Evolutionary conservation across 352 stramenopile species (phyloP).

Genomic region (Globisporangium nodosum): DNA sequence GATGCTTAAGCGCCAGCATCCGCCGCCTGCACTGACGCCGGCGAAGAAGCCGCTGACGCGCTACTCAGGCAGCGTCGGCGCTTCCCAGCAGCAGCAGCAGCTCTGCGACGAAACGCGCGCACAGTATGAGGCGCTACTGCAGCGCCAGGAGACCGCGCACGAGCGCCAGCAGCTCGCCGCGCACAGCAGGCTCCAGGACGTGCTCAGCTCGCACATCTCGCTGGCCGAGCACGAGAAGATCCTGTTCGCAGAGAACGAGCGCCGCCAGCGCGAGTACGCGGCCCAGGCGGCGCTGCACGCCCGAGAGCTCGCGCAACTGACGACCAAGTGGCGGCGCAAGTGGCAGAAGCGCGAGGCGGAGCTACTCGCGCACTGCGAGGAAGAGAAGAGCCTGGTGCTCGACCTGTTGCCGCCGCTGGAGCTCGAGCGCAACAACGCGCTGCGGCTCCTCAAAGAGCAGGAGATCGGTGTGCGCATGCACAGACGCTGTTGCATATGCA

Average conservation of each 20-base stretch:
- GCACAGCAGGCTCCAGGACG: constrained; percentile 36
- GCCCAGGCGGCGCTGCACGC: constrained; percentile 17
- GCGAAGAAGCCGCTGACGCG: constrained; percentile 24
- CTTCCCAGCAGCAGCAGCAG: constrained; percentile 15
- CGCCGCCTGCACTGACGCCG: constrained; percentile 1
- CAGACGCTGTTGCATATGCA: background rate
- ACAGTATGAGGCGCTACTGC: constrained; percentile 46
- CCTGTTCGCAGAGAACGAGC: constrained; percentile 16
- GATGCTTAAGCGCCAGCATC: background rate
- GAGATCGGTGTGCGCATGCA: constrained; percentile 8
- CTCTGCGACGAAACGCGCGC: constrained; percentile 49
- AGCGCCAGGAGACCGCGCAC: constrained; percentile 33
- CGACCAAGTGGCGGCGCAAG: constrained; percentile 21
- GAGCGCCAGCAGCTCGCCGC: constrained; percentile 35
- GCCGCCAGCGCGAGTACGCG: constrained; percentile 21
- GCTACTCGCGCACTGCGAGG: constrained; percentile 14
- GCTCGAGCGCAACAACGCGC: constrained; percentile 26
- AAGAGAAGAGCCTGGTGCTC: constrained; percentile 21
- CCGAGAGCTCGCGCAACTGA: constrained; percentile 20
- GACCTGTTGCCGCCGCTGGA: constrained; percentile 32
- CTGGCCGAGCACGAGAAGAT: constrained; percentile 46
- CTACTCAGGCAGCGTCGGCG: background rate
- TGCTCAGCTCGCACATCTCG: constrained; percentile 41
- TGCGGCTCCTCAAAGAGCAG: constrained; percentile 22
- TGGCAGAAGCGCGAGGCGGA: constrained; percentile 19